Percentiles rank a stretch among this genome's conserved stretches.
Conservation (phyloP, 257 asterid genomes). For the Nicotiana benthamiana region DNA sequence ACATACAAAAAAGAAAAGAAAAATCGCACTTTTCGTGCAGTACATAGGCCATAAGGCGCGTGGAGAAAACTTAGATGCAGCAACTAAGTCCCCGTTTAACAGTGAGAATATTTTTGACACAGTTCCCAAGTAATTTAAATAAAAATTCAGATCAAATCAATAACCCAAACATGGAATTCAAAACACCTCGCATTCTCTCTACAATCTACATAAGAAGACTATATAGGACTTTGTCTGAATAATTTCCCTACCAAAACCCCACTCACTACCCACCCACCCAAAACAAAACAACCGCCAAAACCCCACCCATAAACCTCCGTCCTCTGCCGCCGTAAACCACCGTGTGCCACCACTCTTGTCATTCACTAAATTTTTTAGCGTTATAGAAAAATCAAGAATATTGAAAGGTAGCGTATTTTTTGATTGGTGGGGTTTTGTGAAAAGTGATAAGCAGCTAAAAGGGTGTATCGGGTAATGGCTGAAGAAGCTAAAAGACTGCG, state of each 20-base stretch:
- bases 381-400: not conserved
- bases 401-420: not conserved
- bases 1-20: not conserved
- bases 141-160: not conserved
- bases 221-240: not conserved
- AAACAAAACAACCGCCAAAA: not conserved
- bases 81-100: not conserved
- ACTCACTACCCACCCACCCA: not conserved
- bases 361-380: not conserved
- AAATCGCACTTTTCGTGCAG: not conserved
- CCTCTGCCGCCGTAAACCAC: not conserved
- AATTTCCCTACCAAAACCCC: not conserved
- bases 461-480: not conserved
- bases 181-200: not conserved
- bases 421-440: constrained; percentile 1
- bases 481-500: not conserved
- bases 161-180: not conserved
- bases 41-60: not conserved
- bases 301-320: not conserved
- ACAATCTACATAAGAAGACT: not conserved
- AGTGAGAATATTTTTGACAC: constrained; percentile 1
- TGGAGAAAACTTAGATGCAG: not conserved
- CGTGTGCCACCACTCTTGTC: not conserved
- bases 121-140: too few relatives aligned
- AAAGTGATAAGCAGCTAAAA: not conserved